Evolutionary conservation across 768 basidiomycete species (phyloP), one percentile per base, ranked within the genome.

Genomic region (Agrocybe praecox): DNA sequence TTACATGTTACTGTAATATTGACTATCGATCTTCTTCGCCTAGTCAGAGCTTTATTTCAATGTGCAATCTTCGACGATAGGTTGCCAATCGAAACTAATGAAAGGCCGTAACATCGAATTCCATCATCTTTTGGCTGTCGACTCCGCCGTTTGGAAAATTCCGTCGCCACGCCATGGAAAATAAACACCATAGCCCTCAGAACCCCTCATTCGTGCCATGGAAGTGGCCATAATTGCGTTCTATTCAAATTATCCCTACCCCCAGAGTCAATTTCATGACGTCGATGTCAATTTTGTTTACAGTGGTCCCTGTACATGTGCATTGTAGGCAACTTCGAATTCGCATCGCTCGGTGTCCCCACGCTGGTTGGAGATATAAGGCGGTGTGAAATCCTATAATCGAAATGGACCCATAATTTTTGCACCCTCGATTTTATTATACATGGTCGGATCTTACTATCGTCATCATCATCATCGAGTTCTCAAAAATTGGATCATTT

Each of bases 391-490:
- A 29, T 33, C 42, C 43, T 19, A 29, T 44, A 44, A 53, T 43
- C 17, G 48, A 49, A 26, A 18, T 40, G 36, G n/a, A 40, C 36
- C 36, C 36, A 53, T 26, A 53, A 45, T 44, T 44, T 44, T 53
- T 53, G 52, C 43, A 53, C 52, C 52, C 52, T 53, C 52, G 26
- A 46, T 46, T 53, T 42, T 40, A 40, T 40, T 40, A 40, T 40
- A 40, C 36, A 46, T 53, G 43, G 42, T 53, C 52, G 52, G 52
- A 53, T 53, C 52, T 53, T 53, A 42, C n/a, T 17, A 52, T 29
- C 45, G 32, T 53, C 43, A 42, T 53, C 52, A 53, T 53, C 51
- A 44, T n/a, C n/a, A n/a, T n/a, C n/a, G 26, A 42, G 24, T 53
- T 53, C 52, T 46, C 44, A 24, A 33, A 34, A 26, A 49, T 34